Evolutionary conservation across 2,329 filamentous ascomycete genomes (phyloP), one percentile per base, ranked within the genome.

Genomic region (Ceratocystiopsis minuta): DNA sequence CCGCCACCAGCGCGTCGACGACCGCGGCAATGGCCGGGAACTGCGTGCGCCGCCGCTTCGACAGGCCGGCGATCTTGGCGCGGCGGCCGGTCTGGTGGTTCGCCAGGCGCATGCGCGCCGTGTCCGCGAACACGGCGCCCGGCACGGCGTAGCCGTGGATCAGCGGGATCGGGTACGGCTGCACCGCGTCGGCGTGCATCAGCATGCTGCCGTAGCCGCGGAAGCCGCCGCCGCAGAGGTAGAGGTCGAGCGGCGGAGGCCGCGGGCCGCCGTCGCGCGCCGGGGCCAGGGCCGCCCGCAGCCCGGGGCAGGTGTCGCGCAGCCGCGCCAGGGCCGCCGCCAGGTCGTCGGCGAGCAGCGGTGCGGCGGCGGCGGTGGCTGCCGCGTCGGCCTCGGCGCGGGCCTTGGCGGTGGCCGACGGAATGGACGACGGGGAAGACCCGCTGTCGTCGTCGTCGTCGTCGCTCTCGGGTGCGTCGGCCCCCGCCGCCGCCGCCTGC

Each of bases 171-270:
- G 87, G 87, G 55, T 93, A 95, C 0, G 84, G 84, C 42, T 70
- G 64, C 36, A 84, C 70, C 6, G 65, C 59, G 52, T 88, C 81
- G 49, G 73, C 70, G 54, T 80, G 77, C 80, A 93, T 87, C 41
- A 94, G 67, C 53, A 93, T 76, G 57, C 84, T 92, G 7, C 86
- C 87, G 66, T 92, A 94, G 15, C 87, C 87, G 33, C 87, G 68
- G 55, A 94, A 93, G 0, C 87, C 87, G 18, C 87, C 87, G 36
- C 87, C 87, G 47, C 82, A 93, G 44, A 95, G 75, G 55, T 87
- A 94, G 10, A 94, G 65, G 32, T 80, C 74, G 44, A 86, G 39
- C 50, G 47, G 35, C 52, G 46, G 32, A 51, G 46, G 28, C 52
- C 51, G 12, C 46, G 48, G 58, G 51, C n/a, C 59, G 39, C 39